Percentiles rank a stretch among this genome's conserved stretches.
phyloP scores from a whole-genome alignment of 352 stramenopile genomes.

The Globisporangium irregulare region DNA sequence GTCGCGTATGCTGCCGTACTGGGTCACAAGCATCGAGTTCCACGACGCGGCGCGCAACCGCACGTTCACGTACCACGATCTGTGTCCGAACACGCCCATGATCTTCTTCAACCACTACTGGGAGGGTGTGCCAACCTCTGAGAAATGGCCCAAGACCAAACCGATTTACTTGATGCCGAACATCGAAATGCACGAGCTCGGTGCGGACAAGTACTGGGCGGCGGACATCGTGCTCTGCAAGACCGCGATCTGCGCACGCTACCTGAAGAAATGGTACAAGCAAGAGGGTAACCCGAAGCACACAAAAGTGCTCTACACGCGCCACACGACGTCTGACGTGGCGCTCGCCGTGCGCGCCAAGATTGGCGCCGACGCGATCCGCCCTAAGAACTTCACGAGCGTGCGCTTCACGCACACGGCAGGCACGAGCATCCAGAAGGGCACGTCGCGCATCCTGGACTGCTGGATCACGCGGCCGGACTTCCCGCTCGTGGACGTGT shows the following conservation, averaged over 20 bases:
- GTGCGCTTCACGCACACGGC: conserved; percentile 43
- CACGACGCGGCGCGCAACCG: conserved; percentile 22
- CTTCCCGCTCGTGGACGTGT: conserved; percentile 33
- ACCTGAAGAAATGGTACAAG: conserved; percentile 41
- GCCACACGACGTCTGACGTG: conserved; percentile 55
- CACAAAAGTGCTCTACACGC: conserved; percentile 39
- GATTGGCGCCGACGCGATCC: conserved; percentile 17
- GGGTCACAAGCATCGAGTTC: conserved; percentile 40
- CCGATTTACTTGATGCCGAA: conserved; percentile 50
- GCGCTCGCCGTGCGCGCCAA: conserved; percentile 22
- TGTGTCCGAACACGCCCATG: conserved; percentile 48
- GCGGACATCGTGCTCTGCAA: conserved; percentile 55
- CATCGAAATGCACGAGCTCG: conserved; percentile 56
- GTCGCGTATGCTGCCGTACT: conserved; percentile 40
- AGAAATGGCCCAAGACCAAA: conserved; percentile 35
- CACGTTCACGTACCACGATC: conserved; percentile 44
- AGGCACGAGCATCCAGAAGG: conserved; percentile 46
- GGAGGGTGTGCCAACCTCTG: conserved; percentile 24
- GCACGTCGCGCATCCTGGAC: conserved; percentile 35
- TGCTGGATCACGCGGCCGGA: conserved; percentile 35
- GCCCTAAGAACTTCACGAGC: conserved; percentile 36
- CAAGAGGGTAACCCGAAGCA: conserved; percentile 35
- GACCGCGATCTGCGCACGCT: conserved; percentile 46
- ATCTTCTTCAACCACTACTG: conserved; percentile 67
- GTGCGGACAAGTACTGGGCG: conserved; percentile 35